Evolutionary conservation across 1,284 basidiomycete genomes (phyloP).

Genomic region (Vanrija sp.): DNA sequence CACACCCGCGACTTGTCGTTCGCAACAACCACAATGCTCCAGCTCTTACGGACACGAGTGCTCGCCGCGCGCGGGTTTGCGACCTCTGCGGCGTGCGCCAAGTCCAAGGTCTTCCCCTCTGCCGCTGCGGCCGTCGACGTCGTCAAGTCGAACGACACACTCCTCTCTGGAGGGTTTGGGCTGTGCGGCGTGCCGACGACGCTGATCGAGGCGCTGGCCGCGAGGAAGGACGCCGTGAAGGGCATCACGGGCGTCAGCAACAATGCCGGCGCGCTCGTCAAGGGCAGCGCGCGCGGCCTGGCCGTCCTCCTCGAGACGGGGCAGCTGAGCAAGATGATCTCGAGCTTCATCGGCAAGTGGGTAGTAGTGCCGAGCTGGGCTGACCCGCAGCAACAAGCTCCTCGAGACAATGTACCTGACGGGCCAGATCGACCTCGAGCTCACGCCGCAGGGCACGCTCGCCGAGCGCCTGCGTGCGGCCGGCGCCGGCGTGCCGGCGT

Average conservation of each 20-base stretch:
- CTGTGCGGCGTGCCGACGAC: constrained; percentile 20
- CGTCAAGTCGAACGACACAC: constrained; percentile 47
- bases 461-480: constrained; percentile 84
- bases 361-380: not conserved
- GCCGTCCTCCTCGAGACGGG: constrained; percentile 68
- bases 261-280: constrained; percentile 20
- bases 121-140: constrained; percentile 11
- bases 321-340: constrained; percentile 77
- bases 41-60: too few relatives aligned
- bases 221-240: constrained; percentile 8
- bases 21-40: too few relatives aligned
- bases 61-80: constrained; percentile 8
- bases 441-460: constrained; percentile 64
- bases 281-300: constrained; percentile 6
- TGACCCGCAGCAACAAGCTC: constrained; percentile 30
- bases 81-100: not conserved
- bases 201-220: constrained; percentile 13
- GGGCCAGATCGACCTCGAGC: constrained; percentile 75
- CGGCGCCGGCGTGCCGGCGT: constrained; percentile 88
- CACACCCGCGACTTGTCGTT: too few relatives aligned
- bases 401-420: constrained; percentile 62
- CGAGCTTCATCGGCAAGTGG: constrained; percentile 71
- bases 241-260: constrained; percentile 13
- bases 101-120: constrained; percentile 5
- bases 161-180: constrained; percentile 20